Evolutionary conservation across 805 yeast species (phyloP).

Genomic region (Zygotorulaspora chibaensis): DNA sequence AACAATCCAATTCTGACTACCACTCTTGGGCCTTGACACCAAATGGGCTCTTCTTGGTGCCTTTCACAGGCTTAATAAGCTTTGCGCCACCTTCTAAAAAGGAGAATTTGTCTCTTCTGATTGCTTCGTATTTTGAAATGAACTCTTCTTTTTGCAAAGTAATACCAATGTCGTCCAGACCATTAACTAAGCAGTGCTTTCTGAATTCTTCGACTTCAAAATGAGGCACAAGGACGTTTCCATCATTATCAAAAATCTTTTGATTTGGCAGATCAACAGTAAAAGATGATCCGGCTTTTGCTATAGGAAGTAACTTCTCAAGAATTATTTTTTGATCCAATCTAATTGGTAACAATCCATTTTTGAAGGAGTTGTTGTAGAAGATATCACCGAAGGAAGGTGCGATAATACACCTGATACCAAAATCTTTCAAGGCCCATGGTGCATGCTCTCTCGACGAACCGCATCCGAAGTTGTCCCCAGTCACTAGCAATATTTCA

Average conservation of each 20-base stretch:
- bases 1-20: conserved; percentile 36
- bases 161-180: conserved; percentile 94
- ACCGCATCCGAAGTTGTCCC: conserved; percentile 98
- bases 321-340: conserved; percentile 72
- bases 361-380: conserved; percentile 95
- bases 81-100: conserved; percentile 89
- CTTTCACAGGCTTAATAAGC: conserved; percentile 58
- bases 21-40: conserved; percentile 74
- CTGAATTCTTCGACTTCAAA: conserved; percentile 90
- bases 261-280: conserved; percentile 86
- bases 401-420: conserved; percentile 91
- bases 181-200: conserved; percentile 90
- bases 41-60: conserved; percentile 61
- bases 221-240: conserved; percentile 70
- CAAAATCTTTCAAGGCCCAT: conserved; percentile 98
- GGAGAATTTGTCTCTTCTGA: conserved; percentile 75
- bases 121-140: conserved; percentile 68
- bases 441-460: conserved; percentile 99
- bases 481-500: conserved; percentile 82
- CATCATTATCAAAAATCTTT: conserved; percentile 61
- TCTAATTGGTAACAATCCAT: conserved; percentile 90
- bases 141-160: conserved; percentile 83
- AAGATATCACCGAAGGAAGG: conserved; percentile 98
- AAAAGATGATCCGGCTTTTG: conserved; percentile 61
- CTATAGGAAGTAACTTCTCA: conserved; percentile 73